Percentiles rank a stretch among this genome's conserved stretches.
These are phyloP conservation scores for Hordeum marinum DNA, from an alignment of 176 grass and related monocot species.

Conservation along the genomic window DNA sequence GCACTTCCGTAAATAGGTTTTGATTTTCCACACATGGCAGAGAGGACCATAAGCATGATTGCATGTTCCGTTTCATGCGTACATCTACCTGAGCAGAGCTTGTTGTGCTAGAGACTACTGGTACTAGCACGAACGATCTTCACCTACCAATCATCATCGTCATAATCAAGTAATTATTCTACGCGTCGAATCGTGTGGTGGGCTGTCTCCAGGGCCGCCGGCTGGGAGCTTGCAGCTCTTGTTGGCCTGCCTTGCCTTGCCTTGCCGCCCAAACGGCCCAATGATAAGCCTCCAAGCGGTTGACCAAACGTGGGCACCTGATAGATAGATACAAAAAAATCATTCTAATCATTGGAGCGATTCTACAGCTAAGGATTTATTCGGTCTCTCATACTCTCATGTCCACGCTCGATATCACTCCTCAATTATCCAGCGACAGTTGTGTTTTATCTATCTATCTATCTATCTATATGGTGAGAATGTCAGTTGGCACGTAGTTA, in stretches of 20 bases:
- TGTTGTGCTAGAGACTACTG: too few relatives aligned
- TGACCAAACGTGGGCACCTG: slow-evolving; percentile 8
- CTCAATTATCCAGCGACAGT: neutral
- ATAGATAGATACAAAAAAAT: neutral
- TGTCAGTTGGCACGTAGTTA: neutral
- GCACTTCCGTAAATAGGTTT: too few relatives aligned
- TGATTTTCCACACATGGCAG: too few relatives aligned
- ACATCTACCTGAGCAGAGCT: too few relatives aligned
- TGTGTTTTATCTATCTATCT: neutral
- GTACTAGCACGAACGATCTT: too few relatives aligned
- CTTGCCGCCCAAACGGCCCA: neutral
- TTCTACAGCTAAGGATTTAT: neutral
- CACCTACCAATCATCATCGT: too few relatives aligned
- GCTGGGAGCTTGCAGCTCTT: neutral
- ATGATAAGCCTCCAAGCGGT: neutral
- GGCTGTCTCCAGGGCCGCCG: neutral
- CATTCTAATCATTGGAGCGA: neutral
- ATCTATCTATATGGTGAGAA: neutral
- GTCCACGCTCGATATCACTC: neutral
- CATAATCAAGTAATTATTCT: too few relatives aligned
- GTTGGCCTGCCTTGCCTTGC: too few relatives aligned
- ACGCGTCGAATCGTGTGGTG: neutral
- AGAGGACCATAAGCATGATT: too few relatives aligned
- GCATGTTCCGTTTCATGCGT: too few relatives aligned
- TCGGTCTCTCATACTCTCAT: too few relatives aligned